Evolutionary conservation across 1,284 basidiomycete genomes (phyloP).

Genomic region (Malassezia globosa): DNA sequence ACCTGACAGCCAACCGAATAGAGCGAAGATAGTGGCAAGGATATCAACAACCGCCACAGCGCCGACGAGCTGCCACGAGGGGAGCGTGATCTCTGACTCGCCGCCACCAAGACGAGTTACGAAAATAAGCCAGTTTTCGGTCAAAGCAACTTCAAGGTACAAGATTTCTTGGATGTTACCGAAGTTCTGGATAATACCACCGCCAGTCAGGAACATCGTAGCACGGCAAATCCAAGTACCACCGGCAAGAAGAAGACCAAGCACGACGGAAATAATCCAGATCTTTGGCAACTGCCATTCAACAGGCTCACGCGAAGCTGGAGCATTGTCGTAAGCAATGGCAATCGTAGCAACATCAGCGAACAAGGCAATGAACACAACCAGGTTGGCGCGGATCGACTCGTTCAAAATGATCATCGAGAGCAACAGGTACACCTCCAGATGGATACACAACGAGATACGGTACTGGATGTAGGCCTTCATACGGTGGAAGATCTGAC

Average conservation of each 20-base stretch:
- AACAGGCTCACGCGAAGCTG: conserved; percentile 51
- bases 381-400: conserved; percentile 53
- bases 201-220: conserved; percentile 51
- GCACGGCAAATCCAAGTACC: conserved; percentile 54
- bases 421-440: conserved; percentile 54
- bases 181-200: conserved; percentile 54
- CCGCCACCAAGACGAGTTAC: conserved; percentile 49
- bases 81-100: conserved; percentile 48
- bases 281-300: conserved; percentile 56
- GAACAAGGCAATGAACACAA: conserved; percentile 56
- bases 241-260: conserved; percentile 50
- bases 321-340: conserved; percentile 53
- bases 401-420: conserved; percentile 54
- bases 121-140: conserved; percentile 55
- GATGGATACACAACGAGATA: conserved; percentile 52
- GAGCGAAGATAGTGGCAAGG: conserved; percentile 52
- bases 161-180: conserved; percentile 53
- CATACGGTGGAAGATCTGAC: conserved; percentile 56
- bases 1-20: conserved; percentile 54
- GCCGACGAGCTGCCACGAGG: conserved; percentile 52
- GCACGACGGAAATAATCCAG: conserved; percentile 53
- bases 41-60: conserved; percentile 53
- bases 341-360: conserved; percentile 53
- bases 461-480: conserved; percentile 51
- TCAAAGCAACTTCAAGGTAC: conserved; percentile 55